Evolutionary conservation across 306 rosid genomes (phyloP).

Genomic region (Ammopiptanthus mongolicus): DNA sequence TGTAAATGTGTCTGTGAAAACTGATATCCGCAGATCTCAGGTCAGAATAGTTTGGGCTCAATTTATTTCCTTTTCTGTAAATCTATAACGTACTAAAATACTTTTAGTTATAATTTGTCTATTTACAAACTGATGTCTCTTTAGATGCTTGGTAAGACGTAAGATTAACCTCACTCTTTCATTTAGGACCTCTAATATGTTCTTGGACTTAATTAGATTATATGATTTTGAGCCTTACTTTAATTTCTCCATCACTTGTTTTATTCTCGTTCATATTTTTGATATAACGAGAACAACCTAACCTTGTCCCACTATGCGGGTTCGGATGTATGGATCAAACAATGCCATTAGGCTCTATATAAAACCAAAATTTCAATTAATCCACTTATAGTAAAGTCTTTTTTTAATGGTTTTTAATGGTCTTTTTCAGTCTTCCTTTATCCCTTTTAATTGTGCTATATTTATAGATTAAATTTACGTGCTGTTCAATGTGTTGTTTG

Average conservation of each 20-base stretch:
- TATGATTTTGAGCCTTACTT: not conserved
- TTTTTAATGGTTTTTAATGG: not conserved
- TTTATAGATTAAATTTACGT: no score
- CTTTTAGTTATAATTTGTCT: not conserved
- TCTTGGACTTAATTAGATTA: not conserved
- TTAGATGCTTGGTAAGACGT: not conserved
- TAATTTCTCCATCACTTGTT: not conserved
- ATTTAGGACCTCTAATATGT: not conserved
- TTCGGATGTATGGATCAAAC: not conserved
- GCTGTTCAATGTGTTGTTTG: no score
- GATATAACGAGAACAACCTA: not conserved
- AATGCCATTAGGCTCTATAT: not conserved
- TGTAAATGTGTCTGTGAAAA: slow-evolving; percentile 76
- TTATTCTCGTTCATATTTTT: not conserved
- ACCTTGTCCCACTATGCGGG: not conserved
- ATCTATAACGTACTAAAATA: not conserved
- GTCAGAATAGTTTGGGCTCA: slow-evolving; percentile 35
- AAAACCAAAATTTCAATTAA: not conserved
- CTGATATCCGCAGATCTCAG: slow-evolving; percentile 59
- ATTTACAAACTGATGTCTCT: not conserved
- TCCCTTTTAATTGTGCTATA: not conserved
- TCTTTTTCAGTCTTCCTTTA: not conserved
- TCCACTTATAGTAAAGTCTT: not conserved
- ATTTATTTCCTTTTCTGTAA: not conserved
- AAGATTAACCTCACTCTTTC: not conserved